These are phyloP conservation scores for Kluyveromyces starmeri DNA, from an alignment of 805 yeast genomes.

Conservation along the genomic window DNA sequence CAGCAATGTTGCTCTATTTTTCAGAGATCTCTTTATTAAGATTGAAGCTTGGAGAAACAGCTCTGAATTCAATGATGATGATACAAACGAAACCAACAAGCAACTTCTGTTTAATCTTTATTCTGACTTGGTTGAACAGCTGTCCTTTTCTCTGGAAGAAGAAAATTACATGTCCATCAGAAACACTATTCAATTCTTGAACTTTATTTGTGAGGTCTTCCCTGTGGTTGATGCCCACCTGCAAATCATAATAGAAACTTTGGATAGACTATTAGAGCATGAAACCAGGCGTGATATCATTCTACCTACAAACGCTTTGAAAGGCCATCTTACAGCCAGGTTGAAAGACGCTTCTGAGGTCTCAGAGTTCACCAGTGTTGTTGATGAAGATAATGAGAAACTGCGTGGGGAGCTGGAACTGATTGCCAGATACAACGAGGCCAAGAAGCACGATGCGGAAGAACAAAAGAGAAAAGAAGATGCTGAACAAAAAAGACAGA, in stretches of 20 bases:
- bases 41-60: conserved; percentile 39
- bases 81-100: conserved; percentile 32
- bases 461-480: conserved; percentile 18
- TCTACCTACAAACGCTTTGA: conserved; percentile 63
- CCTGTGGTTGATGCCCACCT: conserved; percentile 67
- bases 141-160: conserved; percentile 16
- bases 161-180: conserved; percentile 68
- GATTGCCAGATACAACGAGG: conserved; percentile 11
- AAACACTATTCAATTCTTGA: conserved; percentile 71
- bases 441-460: conserved; percentile 14
- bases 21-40: conserved; percentile 42
- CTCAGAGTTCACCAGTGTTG: conserved; percentile 48
- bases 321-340: conserved; percentile 55
- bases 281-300: conserved; percentile 77
- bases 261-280: conserved; percentile 38
- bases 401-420: conserved; percentile 15
- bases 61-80: conserved; percentile 13
- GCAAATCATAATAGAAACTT: conserved; percentile 36
- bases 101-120: conserved; percentile 47
- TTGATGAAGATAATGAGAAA: conserved; percentile 13
- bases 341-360: conserved; percentile 40
- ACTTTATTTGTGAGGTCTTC: conserved; percentile 50
- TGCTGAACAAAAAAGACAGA: conserved; percentile 14
- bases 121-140: conserved; percentile 32
- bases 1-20: conserved; percentile 73